phyloP scores from a whole-genome alignment of 495 filamentous ascomycete species.

The Amorphotheca resinae region DNA sequence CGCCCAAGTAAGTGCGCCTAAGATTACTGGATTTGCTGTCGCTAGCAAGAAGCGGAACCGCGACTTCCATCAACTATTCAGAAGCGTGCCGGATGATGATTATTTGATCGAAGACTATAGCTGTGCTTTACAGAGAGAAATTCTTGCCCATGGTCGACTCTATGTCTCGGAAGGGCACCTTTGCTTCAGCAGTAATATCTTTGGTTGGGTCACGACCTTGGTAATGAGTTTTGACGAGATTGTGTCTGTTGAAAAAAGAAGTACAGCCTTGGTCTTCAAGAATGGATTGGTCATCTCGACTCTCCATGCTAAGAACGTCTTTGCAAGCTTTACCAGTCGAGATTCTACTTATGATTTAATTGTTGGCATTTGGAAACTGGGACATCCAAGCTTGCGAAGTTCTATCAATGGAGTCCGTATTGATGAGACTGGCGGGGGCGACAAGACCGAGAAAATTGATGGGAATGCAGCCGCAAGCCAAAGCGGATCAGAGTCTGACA shows the following conservation, averaged over 20 bases:
- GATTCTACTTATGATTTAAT: slow-evolving; percentile 96
- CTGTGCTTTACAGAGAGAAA: slow-evolving; percentile 89
- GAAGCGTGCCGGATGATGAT: slow-evolving; percentile 94
- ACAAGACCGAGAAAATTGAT: slow-evolving; percentile 81
- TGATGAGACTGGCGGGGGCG: slow-evolving; percentile 63
- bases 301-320: slow-evolving; percentile 85
- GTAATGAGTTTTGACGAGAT: slow-evolving; percentile 98
- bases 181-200: slow-evolving; percentile 97
- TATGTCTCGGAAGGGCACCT: slow-evolving; percentile 97
- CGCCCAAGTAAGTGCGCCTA: slow-evolving; percentile 40
- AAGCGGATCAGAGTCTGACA: slow-evolving; percentile 43
- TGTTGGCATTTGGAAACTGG: slow-evolving; percentile 96
- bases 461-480: slow-evolving; percentile 29
- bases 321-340: slow-evolving; percentile 86
- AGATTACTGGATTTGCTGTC: slow-evolving; percentile 89
- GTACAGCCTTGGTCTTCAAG: slow-evolving; percentile 87
- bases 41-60: slow-evolving; percentile 91
- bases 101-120: slow-evolving; percentile 98
- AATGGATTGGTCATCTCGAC: slow-evolving; percentile 97
- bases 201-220: slow-evolving; percentile 93
- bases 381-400: slow-evolving; percentile 79
- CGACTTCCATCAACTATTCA: slow-evolving; percentile 88
- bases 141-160: slow-evolving; percentile 83
- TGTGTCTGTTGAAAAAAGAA: slow-evolving; percentile 92
- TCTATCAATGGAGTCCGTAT: slow-evolving; percentile 78